phyloP scores from a whole-genome alignment of 228 moss, liverwort and hornwort genomes.

The Sphagnum magellanicum region DNA sequence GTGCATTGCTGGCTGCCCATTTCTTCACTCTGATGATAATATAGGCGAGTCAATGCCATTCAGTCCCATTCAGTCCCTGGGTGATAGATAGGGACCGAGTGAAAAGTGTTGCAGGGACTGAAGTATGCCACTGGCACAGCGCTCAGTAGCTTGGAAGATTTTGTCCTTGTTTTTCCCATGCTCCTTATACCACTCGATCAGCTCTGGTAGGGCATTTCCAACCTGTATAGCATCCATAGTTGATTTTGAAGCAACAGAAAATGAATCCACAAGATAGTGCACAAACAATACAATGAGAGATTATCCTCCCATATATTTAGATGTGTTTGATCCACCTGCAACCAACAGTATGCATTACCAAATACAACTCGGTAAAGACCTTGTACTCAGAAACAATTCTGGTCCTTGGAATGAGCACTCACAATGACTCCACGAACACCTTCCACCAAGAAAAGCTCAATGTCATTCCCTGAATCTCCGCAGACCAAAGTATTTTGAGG shows the following conservation, averaged over 20 bases:
- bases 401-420: constrained; percentile 19
- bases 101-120: constrained; percentile 51
- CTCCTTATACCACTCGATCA: constrained; percentile 47
- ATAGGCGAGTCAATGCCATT: constrained; percentile 18
- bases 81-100: constrained; percentile 49
- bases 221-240: constrained; percentile 22
- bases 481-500: constrained; percentile 62
- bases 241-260: too few species aligned
- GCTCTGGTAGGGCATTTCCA: constrained; percentile 74
- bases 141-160: constrained; percentile 32
- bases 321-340: background rate
- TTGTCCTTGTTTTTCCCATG: constrained; percentile 29
- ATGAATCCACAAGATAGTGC: too few species aligned
- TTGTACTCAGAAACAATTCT: background rate
- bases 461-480: constrained; percentile 77
- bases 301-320: background rate
- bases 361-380: too few species aligned
- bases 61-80: constrained; percentile 41
- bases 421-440: constrained; percentile 73
- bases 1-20: constrained; percentile 12
- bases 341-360: background rate
- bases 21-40: constrained; percentile 8
- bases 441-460: constrained; percentile 69
- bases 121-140: constrained; percentile 67
- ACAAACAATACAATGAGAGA: background rate